Evolutionary conservation across 1,284 basidiomycete species (phyloP).

Genomic region (Fomitopsis schrenkii): DNA sequence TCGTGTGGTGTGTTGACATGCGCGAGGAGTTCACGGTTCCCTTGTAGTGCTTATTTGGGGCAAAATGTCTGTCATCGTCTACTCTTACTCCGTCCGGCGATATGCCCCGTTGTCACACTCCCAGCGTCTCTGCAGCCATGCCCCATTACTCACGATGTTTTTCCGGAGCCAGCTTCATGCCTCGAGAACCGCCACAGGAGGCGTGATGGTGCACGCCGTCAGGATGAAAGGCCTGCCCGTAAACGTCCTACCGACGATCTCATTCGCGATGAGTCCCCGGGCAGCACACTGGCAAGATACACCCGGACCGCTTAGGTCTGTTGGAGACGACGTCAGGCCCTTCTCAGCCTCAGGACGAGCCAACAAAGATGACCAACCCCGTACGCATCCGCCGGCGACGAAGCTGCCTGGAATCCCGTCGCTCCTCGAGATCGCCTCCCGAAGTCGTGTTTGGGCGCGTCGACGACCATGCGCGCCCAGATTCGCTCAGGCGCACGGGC

Average conservation of each 20-base stretch:
- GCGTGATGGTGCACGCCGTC: background rate
- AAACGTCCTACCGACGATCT: background rate
- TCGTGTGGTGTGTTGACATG: background rate
- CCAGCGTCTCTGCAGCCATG: slow-evolving; percentile 4
- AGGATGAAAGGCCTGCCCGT: background rate
- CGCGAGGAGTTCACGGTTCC: background rate
- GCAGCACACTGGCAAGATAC: background rate
- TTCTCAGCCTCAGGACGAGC: background rate
- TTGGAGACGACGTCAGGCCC: background rate
- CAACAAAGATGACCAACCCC: slow-evolving; percentile 3
- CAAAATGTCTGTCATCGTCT: background rate
- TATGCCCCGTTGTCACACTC: background rate
- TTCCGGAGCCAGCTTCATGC: slow-evolving; percentile 6
- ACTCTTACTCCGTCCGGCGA: background rate
- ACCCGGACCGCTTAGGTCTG: slow-evolving; percentile 7
- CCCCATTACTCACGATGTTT: slow-evolving; percentile 1
- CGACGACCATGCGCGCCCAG: slow-evolving; percentile 10
- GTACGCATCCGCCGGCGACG: slow-evolving; percentile 10
- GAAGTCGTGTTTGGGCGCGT: background rate
- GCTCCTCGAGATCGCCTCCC: background rate
- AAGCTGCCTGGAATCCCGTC: slow-evolving; percentile 1
- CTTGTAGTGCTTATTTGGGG: slow-evolving; percentile 1
- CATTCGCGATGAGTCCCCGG: background rate
- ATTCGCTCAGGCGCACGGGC: slow-evolving; percentile 25
- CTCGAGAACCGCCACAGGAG: slow-evolving; percentile 5